phyloP scores from a whole-genome alignment of 768 basidiomycete species.

The Trametes sanguinea region DNA sequence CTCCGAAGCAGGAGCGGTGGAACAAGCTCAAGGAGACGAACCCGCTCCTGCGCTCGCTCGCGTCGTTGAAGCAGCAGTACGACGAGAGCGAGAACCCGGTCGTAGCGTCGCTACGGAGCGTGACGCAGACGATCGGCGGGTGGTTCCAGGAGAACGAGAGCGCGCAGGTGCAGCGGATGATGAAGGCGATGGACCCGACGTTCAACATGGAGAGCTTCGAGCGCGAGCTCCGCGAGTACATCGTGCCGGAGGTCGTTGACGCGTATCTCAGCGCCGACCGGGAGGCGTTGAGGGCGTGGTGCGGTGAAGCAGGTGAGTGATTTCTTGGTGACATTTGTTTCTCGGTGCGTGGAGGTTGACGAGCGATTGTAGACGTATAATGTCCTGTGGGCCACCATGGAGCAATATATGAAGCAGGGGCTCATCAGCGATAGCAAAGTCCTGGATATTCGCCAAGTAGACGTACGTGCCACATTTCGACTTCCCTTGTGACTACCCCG shows the following conservation, averaged over 20 bases:
- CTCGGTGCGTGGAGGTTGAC: background rate
- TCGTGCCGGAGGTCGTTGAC: slow-evolving; percentile 96
- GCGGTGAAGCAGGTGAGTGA: slow-evolving; percentile 87
- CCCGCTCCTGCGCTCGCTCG: slow-evolving; percentile 65
- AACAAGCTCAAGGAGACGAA: slow-evolving; percentile 77
- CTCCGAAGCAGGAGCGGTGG: slow-evolving; percentile 79
- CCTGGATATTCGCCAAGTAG: slow-evolving; percentile 95
- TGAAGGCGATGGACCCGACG: slow-evolving; percentile 84
- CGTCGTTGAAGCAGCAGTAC: slow-evolving; percentile 65
- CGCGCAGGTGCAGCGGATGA: slow-evolving; percentile 87
- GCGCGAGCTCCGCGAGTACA: slow-evolving; percentile 91
- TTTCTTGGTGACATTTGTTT: no score
- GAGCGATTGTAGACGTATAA: slow-evolving; percentile 77
- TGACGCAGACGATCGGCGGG: slow-evolving; percentile 82
- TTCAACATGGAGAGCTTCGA: slow-evolving; percentile 89
- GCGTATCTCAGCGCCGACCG: slow-evolving; percentile 91
- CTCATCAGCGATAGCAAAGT: slow-evolving; percentile 92
- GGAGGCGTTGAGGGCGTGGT: slow-evolving; percentile 86
- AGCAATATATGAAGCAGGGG: slow-evolving; percentile 88
- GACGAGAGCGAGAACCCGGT: slow-evolving; percentile 94
- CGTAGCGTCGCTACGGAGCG: slow-evolving; percentile 74
- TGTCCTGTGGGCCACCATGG: slow-evolving; percentile 98
- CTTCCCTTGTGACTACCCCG: background rate
- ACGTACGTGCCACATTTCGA: slow-evolving; percentile 54
- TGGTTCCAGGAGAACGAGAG: slow-evolving; percentile 99